phyloP scores from a whole-genome alignment of 768 basidiomycete species.

The Suillus sp. region DNA sequence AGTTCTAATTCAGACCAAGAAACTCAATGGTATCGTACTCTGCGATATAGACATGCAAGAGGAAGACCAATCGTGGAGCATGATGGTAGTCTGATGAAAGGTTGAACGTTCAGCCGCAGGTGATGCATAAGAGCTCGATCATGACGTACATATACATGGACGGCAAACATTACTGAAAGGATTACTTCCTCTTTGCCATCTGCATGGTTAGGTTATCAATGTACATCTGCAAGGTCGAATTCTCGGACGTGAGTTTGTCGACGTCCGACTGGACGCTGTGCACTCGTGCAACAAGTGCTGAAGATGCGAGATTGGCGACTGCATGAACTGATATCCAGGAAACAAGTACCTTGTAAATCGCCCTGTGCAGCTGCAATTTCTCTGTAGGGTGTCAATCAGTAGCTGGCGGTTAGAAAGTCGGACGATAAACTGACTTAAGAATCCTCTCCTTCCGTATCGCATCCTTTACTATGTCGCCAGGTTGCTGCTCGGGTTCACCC shows the following conservation, averaged over 20 bases:
- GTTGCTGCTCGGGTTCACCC: slow-evolving; percentile 46
- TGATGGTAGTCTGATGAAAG: not conserved
- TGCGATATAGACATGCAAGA: not conserved
- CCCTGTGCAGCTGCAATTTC: slow-evolving; percentile 77
- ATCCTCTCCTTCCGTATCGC: slow-evolving; percentile 74
- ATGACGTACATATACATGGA: not conserved
- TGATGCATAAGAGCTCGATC: not conserved
- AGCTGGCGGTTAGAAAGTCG: not conserved
- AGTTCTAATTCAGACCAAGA: not conserved
- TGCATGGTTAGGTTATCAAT: slow-evolving; percentile 88
- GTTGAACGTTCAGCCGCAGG: not conserved
- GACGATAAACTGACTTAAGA: not conserved
- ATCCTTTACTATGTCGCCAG: slow-evolving; percentile 61
- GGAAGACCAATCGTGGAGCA: not conserved
- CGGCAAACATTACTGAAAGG: not conserved
- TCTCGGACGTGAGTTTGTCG: slow-evolving; percentile 78
- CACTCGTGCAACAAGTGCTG: slow-evolving; percentile 69
- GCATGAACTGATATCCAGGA: slow-evolving; percentile 1
- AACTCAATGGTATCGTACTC: not conserved
- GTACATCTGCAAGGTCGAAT: slow-evolving; percentile 84
- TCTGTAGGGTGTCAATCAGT: slow-evolving; percentile 40
- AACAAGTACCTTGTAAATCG: slow-evolving; percentile 65
- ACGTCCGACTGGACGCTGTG: slow-evolving; percentile 74
- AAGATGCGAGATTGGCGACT: slow-evolving; percentile 7
- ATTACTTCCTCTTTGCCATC: slow-evolving; percentile 76